Base-by-base conservation (phyloP, 108 stramenopile species). In the Cyclostephanos invisitatus region DNA sequence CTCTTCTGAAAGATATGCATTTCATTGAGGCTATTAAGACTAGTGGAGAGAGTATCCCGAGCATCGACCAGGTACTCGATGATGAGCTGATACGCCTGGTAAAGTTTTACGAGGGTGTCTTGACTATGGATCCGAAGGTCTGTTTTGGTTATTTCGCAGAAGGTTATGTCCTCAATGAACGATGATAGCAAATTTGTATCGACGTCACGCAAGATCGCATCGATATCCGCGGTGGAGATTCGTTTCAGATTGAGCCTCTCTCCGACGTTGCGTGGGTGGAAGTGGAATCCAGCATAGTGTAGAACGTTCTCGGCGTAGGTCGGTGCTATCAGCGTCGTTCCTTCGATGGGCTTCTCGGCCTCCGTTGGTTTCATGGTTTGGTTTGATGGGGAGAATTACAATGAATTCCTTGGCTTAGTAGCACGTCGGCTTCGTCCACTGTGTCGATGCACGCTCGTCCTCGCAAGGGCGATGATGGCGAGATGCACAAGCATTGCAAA, bases 11-110 rank as follows among this genome's bases (percentile, higher is more conserved):
- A 17, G 14, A 59, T 50, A 46, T 81, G 81, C 61, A 79, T 84
- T 56, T 82, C 64, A 3, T 63, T 48, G 22, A 82, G 37, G 11
- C 53, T 58, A 78, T 87, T 86, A 22, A 91, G 68, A 27, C 83
- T 85, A 9, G 48, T 57, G 6, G 83, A 60, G 3, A 91, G 81
- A 14, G 85, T 83, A 40, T 85, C 84, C 61, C 83, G 85, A 3
- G 78, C 85, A 46, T 84, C 68, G 14, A 87, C 47, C 15, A 87
- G 54, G 63, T 89, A 86, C 62, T 91, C 89, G 35, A 91, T 48
- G 28, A 82, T 82, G 32, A 89, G 53, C 58, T 91, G 89, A 51
- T 80, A 42, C 15, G 88, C 51, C 20, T 72, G 74, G 50, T 89
- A 86, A 12, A 91, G 66, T 58, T 89, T 86, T 9, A 89, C 77